Percentiles rank a stretch among this genome's conserved stretches.
phyloP scores from a whole-genome alignment of 306 rosid genomes.

The Nissolia schottii region DNA sequence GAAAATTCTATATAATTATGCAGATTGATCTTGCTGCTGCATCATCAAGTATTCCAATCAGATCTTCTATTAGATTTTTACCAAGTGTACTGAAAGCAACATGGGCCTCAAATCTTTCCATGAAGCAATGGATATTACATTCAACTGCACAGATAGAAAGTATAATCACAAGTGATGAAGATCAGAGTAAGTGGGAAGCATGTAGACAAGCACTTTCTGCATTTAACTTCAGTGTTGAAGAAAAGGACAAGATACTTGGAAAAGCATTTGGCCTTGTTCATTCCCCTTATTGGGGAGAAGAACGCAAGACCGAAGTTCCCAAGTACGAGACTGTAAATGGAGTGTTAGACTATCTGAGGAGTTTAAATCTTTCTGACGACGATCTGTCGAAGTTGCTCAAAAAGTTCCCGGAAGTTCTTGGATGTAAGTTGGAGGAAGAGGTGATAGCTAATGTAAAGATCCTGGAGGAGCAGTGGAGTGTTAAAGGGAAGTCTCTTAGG shows the following conservation, averaged over 20 bases:
- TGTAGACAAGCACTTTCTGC: slow-evolving; percentile 52
- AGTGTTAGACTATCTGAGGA: slow-evolving; percentile 61
- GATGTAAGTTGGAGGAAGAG: slow-evolving; percentile 74
- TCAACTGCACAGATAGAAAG: slow-evolving; percentile 54
- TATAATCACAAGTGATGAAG: slow-evolving; percentile 45
- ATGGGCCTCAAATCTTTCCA: slow-evolving; percentile 28
- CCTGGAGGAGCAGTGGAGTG: slow-evolving; percentile 72
- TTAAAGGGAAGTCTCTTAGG: slow-evolving; percentile 68
- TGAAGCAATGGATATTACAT: slow-evolving; percentile 49
- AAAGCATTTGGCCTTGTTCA: slow-evolving; percentile 81
- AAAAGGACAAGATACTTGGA: slow-evolving; percentile 81
- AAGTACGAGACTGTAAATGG: slow-evolving; percentile 45
- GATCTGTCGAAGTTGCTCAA: slow-evolving; percentile 77
- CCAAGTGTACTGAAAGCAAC: slow-evolving; percentile 24
- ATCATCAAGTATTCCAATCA: slow-evolving; percentile 28
- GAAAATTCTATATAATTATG: slow-evolving; percentile 13
- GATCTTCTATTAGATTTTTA: slow-evolving; percentile 25
- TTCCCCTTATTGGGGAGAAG: slow-evolving; percentile 97
- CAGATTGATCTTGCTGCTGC: slow-evolving; percentile 41
- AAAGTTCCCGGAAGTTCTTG: slow-evolving; percentile 92
- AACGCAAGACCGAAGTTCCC: slow-evolving; percentile 57
- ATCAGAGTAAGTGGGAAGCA: slow-evolving; percentile 62
- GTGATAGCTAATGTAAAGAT: slow-evolving; percentile 61
- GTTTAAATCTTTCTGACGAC: slow-evolving; percentile 68
- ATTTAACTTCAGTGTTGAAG: slow-evolving; percentile 60